phyloP scores from a whole-genome alignment of 805 yeast species.

The Candida dendrica region DNA sequence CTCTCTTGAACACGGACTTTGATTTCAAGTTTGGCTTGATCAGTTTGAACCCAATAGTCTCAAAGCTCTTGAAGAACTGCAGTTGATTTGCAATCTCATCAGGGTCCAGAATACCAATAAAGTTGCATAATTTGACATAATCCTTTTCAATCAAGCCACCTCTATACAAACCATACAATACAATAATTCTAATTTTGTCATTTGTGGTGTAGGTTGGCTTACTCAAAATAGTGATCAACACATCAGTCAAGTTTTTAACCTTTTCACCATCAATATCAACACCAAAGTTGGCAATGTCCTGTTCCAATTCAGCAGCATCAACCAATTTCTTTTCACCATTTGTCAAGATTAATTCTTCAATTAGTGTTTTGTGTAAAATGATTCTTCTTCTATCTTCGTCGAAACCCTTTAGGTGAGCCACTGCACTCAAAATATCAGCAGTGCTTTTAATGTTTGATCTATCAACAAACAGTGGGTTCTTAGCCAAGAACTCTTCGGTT shows the following conservation, averaged over 20 bases:
- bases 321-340: conserved; percentile 55
- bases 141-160: conserved; percentile 77
- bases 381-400: conserved; percentile 60
- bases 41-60: conserved; percentile 50
- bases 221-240: conserved; percentile 47
- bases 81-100: conserved; percentile 37
- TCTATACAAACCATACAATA: conserved; percentile 70
- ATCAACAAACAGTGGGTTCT: conserved; percentile 72
- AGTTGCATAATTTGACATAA: conserved; percentile 59
- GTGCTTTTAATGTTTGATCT: conserved; percentile 57
- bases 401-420: conserved; percentile 61
- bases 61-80: conserved; percentile 50
- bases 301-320: conserved; percentile 80
- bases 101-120: conserved; percentile 34
- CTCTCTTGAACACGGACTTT: conserved; percentile 36
- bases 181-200: conserved; percentile 70
- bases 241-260: conserved; percentile 52
- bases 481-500: conserved; percentile 57
- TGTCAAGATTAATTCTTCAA: conserved; percentile 56
- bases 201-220: conserved; percentile 41
- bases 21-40: conserved; percentile 34
- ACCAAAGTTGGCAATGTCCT: conserved; percentile 70
- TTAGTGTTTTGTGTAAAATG: conserved; percentile 50
- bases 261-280: conserved; percentile 59
- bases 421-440: conserved; percentile 67